Evolutionary conservation across 2,329 filamentous ascomycete genomes (phyloP), one percentile per base, ranked within the genome.

Genomic region (Xylariaceae sp.): DNA sequence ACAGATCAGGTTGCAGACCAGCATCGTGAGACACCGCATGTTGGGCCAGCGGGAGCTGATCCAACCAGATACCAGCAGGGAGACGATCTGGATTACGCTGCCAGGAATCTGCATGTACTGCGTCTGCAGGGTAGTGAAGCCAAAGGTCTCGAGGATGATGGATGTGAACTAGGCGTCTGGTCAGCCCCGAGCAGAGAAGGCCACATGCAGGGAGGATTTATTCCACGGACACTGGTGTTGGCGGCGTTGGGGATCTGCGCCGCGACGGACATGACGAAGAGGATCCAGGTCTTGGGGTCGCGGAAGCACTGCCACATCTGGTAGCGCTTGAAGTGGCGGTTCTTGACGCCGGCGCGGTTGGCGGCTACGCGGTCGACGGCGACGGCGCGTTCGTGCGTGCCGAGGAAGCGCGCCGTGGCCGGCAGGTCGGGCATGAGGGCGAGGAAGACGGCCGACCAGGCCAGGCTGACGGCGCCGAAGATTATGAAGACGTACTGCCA

Each of bases 61-160:
- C 29, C 61, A 64, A 4, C 72, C 71, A 1, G 69, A 70, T 2
- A 57, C 48, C 5, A 78, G 51, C 1, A 76, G 58, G 0, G 70
- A 65, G 2, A 69, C 40, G 39, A 77, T 70, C 38, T 77, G 71
- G 1, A 77, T 62, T 0, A 64, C 70, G 17, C 70, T 72, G 11
- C 72, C 73, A 0, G 75, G 74, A 35, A 80, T 78, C 39, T 77
- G 72, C n/a, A 78, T 65, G 36, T 75, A 75, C 39, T 75, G 71
- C 0, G 68, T 68, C 4, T 67, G 59, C 3, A 73, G 56, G 0
- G 63, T 65, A 25, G 63, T 61, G 39, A 71, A 55, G 2, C 51
- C 51, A 19, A 55, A 55, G 7, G 44, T 51, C 31, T 47, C 38
- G 15, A 55, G 35, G 16, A 55, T 49, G 9, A 53, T 52, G 1